A percentile compares a stretch with the other conserved stretches of the same genome.
These are phyloP conservation scores for Taiozyma onychis DNA, from an alignment of 1,139 yeast species.

Conservation along the genomic window DNA sequence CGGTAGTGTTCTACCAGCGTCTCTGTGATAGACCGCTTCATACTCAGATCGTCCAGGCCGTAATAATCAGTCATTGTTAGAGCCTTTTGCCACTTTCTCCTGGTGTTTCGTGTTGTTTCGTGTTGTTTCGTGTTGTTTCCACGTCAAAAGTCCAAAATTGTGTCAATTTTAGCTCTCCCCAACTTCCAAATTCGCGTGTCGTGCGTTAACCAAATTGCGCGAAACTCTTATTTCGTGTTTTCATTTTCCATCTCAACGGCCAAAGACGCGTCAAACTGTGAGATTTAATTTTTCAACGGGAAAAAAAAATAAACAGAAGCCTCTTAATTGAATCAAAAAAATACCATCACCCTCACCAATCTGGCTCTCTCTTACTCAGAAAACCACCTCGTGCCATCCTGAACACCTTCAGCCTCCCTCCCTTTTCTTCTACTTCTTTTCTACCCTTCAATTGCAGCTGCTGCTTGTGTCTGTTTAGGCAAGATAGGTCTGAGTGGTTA, in stretches of 20 bases:
- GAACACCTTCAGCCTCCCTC: neutral
- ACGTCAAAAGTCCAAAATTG: neutral
- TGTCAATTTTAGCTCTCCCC: neutral
- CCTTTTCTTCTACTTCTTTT: too few relatives aligned
- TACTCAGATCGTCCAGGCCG: conserved; percentile 6
- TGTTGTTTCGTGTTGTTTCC: too few relatives aligned
- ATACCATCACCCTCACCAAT: neutral
- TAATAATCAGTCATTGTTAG: conserved; percentile 9
- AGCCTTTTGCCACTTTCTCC: neutral
- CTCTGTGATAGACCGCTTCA: conserved; percentile 13
- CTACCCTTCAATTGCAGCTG: neutral
- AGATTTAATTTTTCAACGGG: neutral
- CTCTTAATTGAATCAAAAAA: too few relatives aligned
- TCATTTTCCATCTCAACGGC: too few relatives aligned
- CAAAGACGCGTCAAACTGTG: neutral
- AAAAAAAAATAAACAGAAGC: neutral
- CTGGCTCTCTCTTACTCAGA: neutral
- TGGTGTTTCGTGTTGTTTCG: neutral
- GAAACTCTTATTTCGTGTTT: too few relatives aligned
- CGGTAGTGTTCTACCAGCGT: conserved; percentile 12
- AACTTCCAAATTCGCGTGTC: neutral
- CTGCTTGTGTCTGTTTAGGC: neutral
- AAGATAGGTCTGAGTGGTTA: neutral
- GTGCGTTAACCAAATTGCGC: neutral
- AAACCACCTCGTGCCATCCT: neutral